Percentiles rank a stretch among this genome's conserved stretches.
Evolutionary conservation across 169 alveolate species (phyloP).

Genomic region (Plasmodium reichenowi): DNA sequence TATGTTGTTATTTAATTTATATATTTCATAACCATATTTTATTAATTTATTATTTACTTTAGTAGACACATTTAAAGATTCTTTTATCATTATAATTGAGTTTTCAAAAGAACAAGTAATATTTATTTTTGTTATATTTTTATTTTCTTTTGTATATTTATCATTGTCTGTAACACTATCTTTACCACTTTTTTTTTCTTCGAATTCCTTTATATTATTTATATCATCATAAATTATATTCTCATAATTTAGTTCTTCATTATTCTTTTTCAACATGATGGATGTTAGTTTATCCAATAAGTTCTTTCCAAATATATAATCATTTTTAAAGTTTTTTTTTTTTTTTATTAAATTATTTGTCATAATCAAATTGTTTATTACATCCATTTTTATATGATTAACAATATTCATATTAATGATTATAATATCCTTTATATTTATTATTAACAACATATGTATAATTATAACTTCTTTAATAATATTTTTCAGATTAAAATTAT

Average conservation of each 20-base stretch:
- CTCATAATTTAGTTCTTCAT: too few species aligned
- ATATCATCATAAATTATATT: too few species aligned
- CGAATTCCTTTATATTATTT: too few species aligned
- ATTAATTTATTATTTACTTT: constrained; percentile 12
- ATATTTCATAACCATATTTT: constrained; percentile 26
- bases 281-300: neutral
- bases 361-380: constrained; percentile 15
- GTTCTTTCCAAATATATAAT: too few species aligned
- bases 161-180: too few species aligned
- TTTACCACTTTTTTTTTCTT: too few species aligned
- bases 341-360: constrained; percentile 12
- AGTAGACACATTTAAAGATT: constrained; percentile 2
- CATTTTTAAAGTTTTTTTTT: neutral
- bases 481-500: constrained; percentile 21
- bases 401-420: constrained; percentile 23
- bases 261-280: neutral
- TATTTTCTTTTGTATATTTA: too few species aligned
- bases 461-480: constrained; percentile 10
- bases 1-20: constrained; percentile 38
- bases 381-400: constrained; percentile 33
- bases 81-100: neutral
- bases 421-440: constrained; percentile 16
- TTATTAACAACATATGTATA: constrained; percentile 16
- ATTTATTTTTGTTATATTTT: too few species aligned
- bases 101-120: too few species aligned